Evolutionary conservation across 164 flowering plant species (phyloP).

Genomic region (Macadamia tetraphylla): DNA sequence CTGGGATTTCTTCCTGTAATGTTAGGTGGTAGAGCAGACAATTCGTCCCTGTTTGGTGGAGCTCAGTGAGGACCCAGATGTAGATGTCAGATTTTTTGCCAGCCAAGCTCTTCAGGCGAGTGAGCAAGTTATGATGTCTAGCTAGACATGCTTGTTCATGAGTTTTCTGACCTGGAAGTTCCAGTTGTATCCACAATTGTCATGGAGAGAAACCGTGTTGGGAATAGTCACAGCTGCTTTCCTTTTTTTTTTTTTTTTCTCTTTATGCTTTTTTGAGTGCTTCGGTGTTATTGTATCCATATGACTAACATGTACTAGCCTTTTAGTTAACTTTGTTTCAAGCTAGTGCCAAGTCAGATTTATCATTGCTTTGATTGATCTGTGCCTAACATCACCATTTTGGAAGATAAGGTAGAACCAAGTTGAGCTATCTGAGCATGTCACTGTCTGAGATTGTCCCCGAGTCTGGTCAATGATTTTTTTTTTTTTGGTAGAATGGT

Average conservation of each 20-base stretch:
- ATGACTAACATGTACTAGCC: constrained; percentile 11
- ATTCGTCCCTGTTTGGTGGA: constrained; percentile 79
- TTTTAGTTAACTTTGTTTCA: constrained; percentile 6
- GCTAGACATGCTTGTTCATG: constrained; percentile 28
- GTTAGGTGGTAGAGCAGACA: constrained; percentile 79
- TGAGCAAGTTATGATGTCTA: constrained; percentile 79
- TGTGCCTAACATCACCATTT: too few species aligned
- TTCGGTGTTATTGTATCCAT: constrained; percentile 10
- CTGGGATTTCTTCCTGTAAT: constrained; percentile 2
- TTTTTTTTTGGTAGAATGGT: too few species aligned
- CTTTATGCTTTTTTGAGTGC: background rate
- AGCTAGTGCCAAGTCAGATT: background rate
- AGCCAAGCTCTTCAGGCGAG: constrained; percentile 73
- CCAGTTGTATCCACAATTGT: constrained; percentile 8
- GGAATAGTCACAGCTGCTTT: background rate
- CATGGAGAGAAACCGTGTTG: background rate
- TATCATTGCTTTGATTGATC: background rate
- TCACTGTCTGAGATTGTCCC: too few species aligned
- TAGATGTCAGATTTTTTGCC: constrained; percentile 84
- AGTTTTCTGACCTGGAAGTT: constrained; percentile 1
- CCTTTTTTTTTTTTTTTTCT: background rate
- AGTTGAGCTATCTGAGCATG: too few species aligned
- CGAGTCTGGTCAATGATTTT: too few species aligned
- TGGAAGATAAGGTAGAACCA: too few species aligned
- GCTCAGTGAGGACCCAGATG: constrained; percentile 90